These are phyloP conservation scores for Rhizopogon sp. DNA, from an alignment of 768 basidiomycete genomes.

Conservation along the genomic window DNA sequence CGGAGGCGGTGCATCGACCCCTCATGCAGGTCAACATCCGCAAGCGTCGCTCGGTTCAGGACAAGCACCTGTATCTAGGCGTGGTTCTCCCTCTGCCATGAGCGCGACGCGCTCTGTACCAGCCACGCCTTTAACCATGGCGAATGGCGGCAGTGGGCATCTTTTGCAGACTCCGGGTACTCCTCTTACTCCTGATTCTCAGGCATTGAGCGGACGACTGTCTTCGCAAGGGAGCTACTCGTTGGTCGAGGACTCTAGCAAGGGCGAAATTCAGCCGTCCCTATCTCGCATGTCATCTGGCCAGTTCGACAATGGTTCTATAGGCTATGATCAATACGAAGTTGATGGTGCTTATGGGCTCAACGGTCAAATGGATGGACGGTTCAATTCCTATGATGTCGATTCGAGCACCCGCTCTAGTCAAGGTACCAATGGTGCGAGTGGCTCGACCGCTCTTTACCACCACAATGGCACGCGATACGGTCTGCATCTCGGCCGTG, in stretches of 20 bases:
- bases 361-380: constrained; percentile 46
- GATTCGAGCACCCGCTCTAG: constrained; percentile 41
- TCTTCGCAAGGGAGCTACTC: constrained; percentile 40
- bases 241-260: constrained; percentile 46
- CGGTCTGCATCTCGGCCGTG: constrained; percentile 60
- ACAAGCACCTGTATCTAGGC: constrained; percentile 52
- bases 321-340: constrained; percentile 44
- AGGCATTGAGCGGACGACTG: constrained; percentile 59
- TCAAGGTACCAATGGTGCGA: constrained; percentile 31
- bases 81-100: constrained; percentile 67
- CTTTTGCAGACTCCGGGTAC: constrained; percentile 61
- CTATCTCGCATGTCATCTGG: constrained; percentile 60
- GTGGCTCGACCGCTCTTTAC: constrained; percentile 73
- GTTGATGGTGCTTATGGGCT: constrained; percentile 46
- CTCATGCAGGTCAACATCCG: constrained; percentile 57
- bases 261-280: constrained; percentile 63
- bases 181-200: constrained; percentile 58
- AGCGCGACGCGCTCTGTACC: constrained; percentile 75
- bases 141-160: constrained; percentile 40
- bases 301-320: constrained; percentile 48
- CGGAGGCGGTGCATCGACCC: constrained; percentile 58
- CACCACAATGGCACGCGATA: constrained; percentile 77
- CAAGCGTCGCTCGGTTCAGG: constrained; percentile 35
- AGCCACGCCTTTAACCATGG: constrained; percentile 65
- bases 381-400: constrained; percentile 52